These are phyloP conservation scores for Grosmannia serpens DNA, from an alignment of 2,329 filamentous ascomycete species.

Conservation along the genomic window DNA sequence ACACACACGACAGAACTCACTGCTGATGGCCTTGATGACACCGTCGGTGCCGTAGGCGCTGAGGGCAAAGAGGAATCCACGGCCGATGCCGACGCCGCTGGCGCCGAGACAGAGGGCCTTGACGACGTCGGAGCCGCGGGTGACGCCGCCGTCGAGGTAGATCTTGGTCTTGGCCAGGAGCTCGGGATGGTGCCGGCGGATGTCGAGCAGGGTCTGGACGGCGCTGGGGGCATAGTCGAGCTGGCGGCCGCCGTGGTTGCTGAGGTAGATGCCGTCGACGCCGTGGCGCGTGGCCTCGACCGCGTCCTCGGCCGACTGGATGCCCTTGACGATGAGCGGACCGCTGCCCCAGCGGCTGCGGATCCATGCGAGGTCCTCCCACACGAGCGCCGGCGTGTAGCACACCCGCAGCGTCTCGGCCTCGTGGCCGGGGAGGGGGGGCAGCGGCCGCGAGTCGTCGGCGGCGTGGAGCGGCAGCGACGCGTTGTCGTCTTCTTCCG, in stretches of 20 bases:
- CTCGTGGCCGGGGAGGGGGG: constrained; percentile 4
- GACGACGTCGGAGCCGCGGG: constrained; percentile 34
- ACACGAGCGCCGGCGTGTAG: constrained; percentile 18
- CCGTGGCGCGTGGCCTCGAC: constrained; percentile 26
- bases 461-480: background rate
- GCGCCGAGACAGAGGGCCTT: constrained; percentile 35
- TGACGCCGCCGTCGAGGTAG: constrained; percentile 35
- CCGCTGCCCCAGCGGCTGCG: constrained; percentile 45
- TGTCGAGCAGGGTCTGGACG: constrained; percentile 32
- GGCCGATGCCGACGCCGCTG: constrained; percentile 32
- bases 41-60: constrained; percentile 24
- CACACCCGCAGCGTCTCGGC: background rate
- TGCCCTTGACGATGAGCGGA: constrained; percentile 22
- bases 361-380: constrained; percentile 48
- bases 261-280: constrained; percentile 32
- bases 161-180: constrained; percentile 31
- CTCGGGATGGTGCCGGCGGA: constrained; percentile 28
- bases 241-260: constrained; percentile 41
- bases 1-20: constrained; percentile 1
- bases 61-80: constrained; percentile 45
- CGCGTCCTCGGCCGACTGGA: constrained; percentile 21
- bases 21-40: constrained; percentile 21
- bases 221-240: constrained; percentile 32
- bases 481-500: background rate
- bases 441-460: background rate